These are phyloP conservation scores for Tolypocladium cylindrosporum DNA, from an alignment of 2,329 filamentous ascomycete genomes.

Conservation along the genomic window DNA sequence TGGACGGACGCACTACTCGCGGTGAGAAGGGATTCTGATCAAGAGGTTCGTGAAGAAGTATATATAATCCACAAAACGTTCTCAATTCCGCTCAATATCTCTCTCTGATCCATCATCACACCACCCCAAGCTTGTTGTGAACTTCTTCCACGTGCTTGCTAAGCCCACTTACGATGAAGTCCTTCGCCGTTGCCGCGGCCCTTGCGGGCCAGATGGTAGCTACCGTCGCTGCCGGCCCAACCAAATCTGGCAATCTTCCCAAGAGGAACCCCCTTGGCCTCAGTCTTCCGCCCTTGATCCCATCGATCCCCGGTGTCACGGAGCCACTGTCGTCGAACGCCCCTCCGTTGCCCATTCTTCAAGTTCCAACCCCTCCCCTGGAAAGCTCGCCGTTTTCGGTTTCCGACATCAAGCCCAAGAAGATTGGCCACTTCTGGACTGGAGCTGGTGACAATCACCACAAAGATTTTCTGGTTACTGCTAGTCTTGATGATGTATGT, in stretches of 20 bases:
- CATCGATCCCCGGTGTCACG: slow-evolving; percentile 48
- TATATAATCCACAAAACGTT: background rate
- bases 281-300: slow-evolving; percentile 45
- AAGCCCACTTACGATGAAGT: background rate
- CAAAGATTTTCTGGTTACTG: slow-evolving; percentile 48
- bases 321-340: slow-evolving; percentile 39
- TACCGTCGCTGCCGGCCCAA: background rate
- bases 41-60: background rate
- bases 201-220: background rate
- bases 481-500: slow-evolving; percentile 46
- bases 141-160: background rate
- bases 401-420: slow-evolving; percentile 51
- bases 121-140: no score
- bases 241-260: background rate
- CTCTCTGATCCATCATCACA: background rate
- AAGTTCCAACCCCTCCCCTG: slow-evolving; percentile 49
- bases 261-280: slow-evolving; percentile 10
- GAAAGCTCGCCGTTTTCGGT: slow-evolving; percentile 40
- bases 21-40: no score
- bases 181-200: background rate
- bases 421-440: slow-evolving; percentile 57
- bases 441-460: slow-evolving; percentile 50
- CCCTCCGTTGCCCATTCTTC: slow-evolving; percentile 47
- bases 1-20: no score
- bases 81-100: background rate